A percentile compares a stretch with the other conserved stretches of the same genome.
phyloP scores from a whole-genome alignment of 2,329 filamentous ascomycete species.

The Botrytis squamosa region DNA sequence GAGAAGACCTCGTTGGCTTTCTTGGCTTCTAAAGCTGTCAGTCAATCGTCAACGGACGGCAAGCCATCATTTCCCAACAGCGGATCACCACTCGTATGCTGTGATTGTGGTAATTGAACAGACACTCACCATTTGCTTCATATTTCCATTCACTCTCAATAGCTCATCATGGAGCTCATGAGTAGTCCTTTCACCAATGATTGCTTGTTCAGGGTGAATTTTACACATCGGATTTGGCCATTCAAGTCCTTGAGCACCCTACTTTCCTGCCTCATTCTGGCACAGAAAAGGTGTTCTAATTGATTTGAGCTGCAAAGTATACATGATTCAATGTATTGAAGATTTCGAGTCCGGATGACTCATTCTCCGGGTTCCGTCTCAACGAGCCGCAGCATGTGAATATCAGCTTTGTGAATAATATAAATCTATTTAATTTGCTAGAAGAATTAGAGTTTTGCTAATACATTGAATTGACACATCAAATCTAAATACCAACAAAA shows the following conservation, averaged over 20 bases:
- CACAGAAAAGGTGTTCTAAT: neutral
- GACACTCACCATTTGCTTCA: neutral
- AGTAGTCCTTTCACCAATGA: neutral
- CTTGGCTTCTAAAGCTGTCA: too few relatives aligned
- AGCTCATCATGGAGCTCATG: neutral
- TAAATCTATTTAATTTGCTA: neutral
- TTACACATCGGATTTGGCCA: neutral
- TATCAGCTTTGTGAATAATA: neutral
- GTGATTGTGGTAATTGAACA: neutral
- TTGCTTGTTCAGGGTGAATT: too few relatives aligned
- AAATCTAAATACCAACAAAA: neutral
- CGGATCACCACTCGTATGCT: neutral
- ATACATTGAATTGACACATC: neutral
- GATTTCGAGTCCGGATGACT: neutral
- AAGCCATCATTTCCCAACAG: neutral
- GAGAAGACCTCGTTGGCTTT: neutral
- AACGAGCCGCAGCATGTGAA: neutral
- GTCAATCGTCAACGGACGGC: neutral
- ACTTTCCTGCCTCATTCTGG: neutral
- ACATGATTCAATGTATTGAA: neutral
- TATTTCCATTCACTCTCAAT: neutral
- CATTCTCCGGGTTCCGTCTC: neutral
- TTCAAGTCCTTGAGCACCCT: neutral
- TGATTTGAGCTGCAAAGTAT: neutral
- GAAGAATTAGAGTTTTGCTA: neutral